Evolutionary conservation across 2,329 filamentous ascomycete species (phyloP).

Genomic region (Aspergillus alliaceus): DNA sequence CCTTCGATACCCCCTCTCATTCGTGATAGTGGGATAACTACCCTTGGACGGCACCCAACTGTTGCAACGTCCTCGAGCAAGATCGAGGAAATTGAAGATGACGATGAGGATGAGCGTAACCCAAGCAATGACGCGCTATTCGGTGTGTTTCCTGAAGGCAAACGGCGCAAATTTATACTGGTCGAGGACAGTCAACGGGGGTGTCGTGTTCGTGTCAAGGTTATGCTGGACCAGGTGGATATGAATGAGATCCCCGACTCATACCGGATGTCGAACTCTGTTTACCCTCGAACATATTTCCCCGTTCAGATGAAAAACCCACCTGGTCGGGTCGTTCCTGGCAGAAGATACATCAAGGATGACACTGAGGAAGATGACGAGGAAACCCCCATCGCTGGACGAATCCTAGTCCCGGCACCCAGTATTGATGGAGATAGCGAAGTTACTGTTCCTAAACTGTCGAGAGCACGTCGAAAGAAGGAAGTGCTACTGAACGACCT

Average conservation of each 20-base stretch:
- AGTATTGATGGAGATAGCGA: slow-evolving; percentile 71
- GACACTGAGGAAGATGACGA: slow-evolving; percentile 54
- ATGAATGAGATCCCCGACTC: slow-evolving; percentile 96
- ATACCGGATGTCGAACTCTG: slow-evolving; percentile 84
- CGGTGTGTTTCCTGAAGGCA: slow-evolving; percentile 82
- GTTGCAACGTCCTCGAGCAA: slow-evolving; percentile 34
- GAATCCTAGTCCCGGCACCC: slow-evolving; percentile 59
- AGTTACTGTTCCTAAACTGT: slow-evolving; percentile 73
- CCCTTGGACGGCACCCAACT: slow-evolving; percentile 33
- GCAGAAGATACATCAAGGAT: slow-evolving; percentile 72
- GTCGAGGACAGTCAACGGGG: slow-evolving; percentile 86
- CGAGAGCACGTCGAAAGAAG: slow-evolving; percentile 68
- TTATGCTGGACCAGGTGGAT: slow-evolving; percentile 89
- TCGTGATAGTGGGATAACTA: slow-evolving; percentile 53
- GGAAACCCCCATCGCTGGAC: slow-evolving; percentile 36
- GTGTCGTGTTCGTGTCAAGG: slow-evolving; percentile 79
- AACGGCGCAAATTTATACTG: slow-evolving; percentile 94
- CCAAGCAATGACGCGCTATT: slow-evolving; percentile 68
- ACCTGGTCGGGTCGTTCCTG: slow-evolving; percentile 68
- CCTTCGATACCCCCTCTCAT: slow-evolving; percentile 66
- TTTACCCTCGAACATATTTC: slow-evolving; percentile 89
- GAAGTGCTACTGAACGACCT: slow-evolving; percentile 92
- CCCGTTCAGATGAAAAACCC: slow-evolving; percentile 89
- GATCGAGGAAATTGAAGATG: slow-evolving; percentile 20
- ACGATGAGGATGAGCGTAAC: slow-evolving; percentile 28